Evolutionary conservation across 2,329 filamentous ascomycete species (phyloP).

Genomic region (Tolypocladium tropicale): DNA sequence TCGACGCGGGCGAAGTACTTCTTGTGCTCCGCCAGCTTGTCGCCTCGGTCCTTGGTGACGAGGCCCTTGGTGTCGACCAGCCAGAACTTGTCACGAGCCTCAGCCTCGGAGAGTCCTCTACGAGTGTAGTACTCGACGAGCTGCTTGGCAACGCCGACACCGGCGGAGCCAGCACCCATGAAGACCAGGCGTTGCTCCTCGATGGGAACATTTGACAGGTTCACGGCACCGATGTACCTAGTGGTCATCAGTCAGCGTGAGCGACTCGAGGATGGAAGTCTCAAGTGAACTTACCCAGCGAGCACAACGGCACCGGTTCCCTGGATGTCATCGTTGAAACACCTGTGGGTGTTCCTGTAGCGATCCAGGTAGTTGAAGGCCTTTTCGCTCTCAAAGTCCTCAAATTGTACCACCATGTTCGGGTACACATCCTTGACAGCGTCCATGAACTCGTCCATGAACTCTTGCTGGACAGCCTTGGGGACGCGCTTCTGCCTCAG

Average conservation of each 20-base stretch:
- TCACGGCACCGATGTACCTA: constrained; percentile 61
- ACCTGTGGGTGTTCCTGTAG: constrained; percentile 81
- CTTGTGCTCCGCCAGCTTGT: constrained; percentile 87
- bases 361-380: constrained; percentile 89
- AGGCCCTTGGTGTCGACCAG: constrained; percentile 96
- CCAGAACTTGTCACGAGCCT: constrained; percentile 87
- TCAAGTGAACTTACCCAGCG: constrained; percentile 49
- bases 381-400: constrained; percentile 89
- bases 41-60: constrained; percentile 84
- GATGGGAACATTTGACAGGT: constrained; percentile 72
- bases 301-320: constrained; percentile 93
- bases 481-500: constrained; percentile 74
- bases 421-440: constrained; percentile 67
- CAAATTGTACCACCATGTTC: constrained; percentile 74
- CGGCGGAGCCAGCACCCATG: constrained; percentile 89
- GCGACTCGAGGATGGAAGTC: constrained; percentile 1
- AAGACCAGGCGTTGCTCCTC: constrained; percentile 93
- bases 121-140: constrained; percentile 95
- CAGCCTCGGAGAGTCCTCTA: constrained; percentile 78
- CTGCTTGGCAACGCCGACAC: constrained; percentile 95
- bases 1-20: constrained; percentile 58
- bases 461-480: constrained; percentile 71
- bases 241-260: constrained; percentile 44
- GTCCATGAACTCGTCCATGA: constrained; percentile 96
- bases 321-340: constrained; percentile 98